Conservation (phyloP, 768 basidiomycete genomes). For the Nidularia pulvinata region DNA sequence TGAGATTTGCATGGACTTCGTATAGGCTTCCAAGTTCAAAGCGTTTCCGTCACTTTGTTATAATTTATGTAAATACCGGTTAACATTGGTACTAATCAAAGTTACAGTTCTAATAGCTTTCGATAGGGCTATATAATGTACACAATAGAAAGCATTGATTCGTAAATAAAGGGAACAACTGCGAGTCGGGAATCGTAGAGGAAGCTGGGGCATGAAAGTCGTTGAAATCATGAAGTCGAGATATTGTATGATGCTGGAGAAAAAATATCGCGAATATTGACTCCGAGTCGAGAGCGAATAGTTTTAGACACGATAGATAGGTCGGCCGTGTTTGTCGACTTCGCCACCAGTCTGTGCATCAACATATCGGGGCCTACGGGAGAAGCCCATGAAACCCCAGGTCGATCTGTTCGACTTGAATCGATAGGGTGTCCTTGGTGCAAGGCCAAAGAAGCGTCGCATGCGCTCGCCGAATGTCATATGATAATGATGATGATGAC, state of each 20-base stretch:
- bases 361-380: slow-evolving; percentile 44
- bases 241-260: not conserved
- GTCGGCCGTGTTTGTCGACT: slow-evolving; percentile 57
- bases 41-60: not conserved
- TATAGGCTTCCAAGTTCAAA: not conserved
- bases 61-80: not conserved
- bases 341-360: slow-evolving; percentile 48
- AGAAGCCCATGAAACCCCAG: slow-evolving; percentile 59
- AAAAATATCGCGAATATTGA: not conserved
- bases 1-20: slow-evolving; percentile 3
- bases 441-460: slow-evolving; percentile 54
- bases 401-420: slow-evolving; percentile 41
- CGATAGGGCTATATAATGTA: not conserved
- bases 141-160: not conserved
- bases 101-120: not conserved
- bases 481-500: slow-evolving; percentile 18
- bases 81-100: not conserved
- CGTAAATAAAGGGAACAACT: not conserved
- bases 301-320: slow-evolving; percentile 44
- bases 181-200: not conserved
- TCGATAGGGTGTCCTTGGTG: slow-evolving; percentile 33
- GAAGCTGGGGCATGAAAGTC: not conserved
- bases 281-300: not conserved
- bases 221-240: not conserved
- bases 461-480: slow-evolving; percentile 43